These are phyloP conservation scores for Nemania diffusa DNA, from an alignment of 2,329 filamentous ascomycete species.

Conservation along the genomic window DNA sequence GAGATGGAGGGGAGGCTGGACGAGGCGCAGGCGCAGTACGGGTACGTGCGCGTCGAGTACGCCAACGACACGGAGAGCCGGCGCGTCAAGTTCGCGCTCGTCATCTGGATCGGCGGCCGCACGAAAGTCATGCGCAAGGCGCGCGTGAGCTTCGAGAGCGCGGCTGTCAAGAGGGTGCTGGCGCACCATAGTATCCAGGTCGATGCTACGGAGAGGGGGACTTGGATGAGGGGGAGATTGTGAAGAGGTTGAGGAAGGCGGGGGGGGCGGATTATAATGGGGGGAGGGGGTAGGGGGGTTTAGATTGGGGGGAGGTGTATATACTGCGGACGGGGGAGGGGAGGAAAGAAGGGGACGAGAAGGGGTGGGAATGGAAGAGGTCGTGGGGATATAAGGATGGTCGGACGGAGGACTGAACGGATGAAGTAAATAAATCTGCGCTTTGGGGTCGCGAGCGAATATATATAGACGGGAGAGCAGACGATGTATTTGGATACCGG, in stretches of 20 bases:
- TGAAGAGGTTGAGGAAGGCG: constrained; percentile 69
- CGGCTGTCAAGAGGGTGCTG: constrained; percentile 71
- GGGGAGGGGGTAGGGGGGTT: constrained; percentile 62
- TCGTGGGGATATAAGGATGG: not conserved
- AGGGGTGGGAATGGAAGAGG: not conserved
- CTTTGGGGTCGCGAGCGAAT: constrained; percentile 14
- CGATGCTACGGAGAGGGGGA: constrained; percentile 70
- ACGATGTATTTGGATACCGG: constrained; percentile 17
- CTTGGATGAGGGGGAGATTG: constrained; percentile 70
- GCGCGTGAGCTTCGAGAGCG: constrained; percentile 73
- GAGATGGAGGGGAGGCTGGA: constrained; percentile 69
- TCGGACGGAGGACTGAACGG: not conserved
- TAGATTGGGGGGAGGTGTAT: no score
- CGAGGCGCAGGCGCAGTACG: constrained; percentile 71
- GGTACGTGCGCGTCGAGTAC: constrained; percentile 73
- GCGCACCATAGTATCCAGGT: constrained; percentile 73
- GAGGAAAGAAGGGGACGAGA: not conserved
- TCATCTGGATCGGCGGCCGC: constrained; percentile 74
- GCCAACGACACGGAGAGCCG: constrained; percentile 77
- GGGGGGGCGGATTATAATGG: constrained; percentile 79
- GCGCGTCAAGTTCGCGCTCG: constrained; percentile 73
- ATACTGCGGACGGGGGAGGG: no score
- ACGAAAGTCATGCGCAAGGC: constrained; percentile 77
- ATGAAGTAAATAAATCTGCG: constrained; percentile 4
- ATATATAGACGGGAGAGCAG: not conserved